Evolutionary conservation across 495 filamentous ascomycete genomes (phyloP), one percentile per base, ranked within the genome.

Genomic region (Saxispiralis lemnorum): DNA sequence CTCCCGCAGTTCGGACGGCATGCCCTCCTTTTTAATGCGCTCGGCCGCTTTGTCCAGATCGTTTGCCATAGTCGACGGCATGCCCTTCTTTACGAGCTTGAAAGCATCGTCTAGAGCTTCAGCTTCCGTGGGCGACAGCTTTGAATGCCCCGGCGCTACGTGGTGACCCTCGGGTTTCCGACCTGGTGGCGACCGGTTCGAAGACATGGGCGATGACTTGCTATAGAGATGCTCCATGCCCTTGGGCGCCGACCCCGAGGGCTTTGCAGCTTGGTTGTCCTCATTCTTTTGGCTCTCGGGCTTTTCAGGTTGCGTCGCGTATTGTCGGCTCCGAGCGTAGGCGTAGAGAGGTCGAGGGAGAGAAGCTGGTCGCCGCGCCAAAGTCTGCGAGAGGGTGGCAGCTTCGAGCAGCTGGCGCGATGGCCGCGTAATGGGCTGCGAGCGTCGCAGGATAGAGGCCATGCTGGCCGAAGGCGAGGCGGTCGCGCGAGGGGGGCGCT

Each of bases 221-320:
- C 55, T 52, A 44, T 68, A 63, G 2, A 66, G 56, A 46, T 60
- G 49, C 51, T 69, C 66, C 33, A 60, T 62, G 17, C 64, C 64
- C 21, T 60, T 60, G 32, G 66, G 61, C 36, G 66, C 38, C 51
- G 69, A 64, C 2, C 59, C 53, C 18, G 46, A 41, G 15, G 39
- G 43, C 35, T 61, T 54, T n/a, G 47, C 41, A 18, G 19, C 44
- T 38, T 52, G 33, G 17, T 38, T 57, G 52, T 40, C 60, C 57
- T 55, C 59, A 47, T 62, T 54, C 35, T 47, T 17, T 38, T 57
- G 28, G 21, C 36, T 31, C 12, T 68, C 55, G 31, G 59, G 44
- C 41, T 67, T 63, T 46, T 63, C 63, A 46, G 66, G 62, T 30
- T 63, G 59, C 36, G 72, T 70, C 38, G 76, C 64, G 56, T 77